phyloP scores from a whole-genome alignment of 2,329 filamentous ascomycete genomes.

The Pyrenophora tritici-repentis region DNA sequence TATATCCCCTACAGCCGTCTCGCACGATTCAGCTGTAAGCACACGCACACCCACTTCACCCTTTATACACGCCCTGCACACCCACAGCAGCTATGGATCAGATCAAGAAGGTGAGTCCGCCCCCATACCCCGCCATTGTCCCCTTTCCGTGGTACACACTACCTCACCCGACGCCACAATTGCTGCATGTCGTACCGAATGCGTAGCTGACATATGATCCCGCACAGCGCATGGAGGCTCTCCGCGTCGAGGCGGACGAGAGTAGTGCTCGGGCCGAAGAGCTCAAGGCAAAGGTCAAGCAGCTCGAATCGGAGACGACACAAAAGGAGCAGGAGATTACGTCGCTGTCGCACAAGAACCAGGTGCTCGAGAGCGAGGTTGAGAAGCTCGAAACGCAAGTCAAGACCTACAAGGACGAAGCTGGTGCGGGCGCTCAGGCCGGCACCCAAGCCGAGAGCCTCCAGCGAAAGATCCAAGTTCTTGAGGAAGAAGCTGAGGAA shows the following conservation, averaged over 20 bases:
- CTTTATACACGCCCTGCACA: constrained; percentile 6
- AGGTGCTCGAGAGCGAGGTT: constrained; percentile 83
- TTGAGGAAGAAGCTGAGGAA: constrained; percentile 97
- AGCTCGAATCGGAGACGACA: constrained; percentile 90
- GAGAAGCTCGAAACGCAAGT: constrained; percentile 87
- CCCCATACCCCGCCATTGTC: constrained; percentile 43
- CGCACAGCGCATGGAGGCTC: constrained; percentile 85
- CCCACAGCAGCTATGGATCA: constrained; percentile 68
- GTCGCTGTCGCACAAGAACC: constrained; percentile 94
- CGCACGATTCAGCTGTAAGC: constrained; percentile 6
- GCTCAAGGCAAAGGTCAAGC: constrained; percentile 83
- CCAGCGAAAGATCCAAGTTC: constrained; percentile 87
- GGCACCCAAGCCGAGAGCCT: constrained; percentile 90
- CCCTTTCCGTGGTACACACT: constrained; percentile 24
- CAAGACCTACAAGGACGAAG: constrained; percentile 85
- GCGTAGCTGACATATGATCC: constrained; percentile 27
- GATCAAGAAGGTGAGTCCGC: constrained; percentile 80
- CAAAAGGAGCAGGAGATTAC: constrained; percentile 98
- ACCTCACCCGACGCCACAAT: constrained; percentile 8
- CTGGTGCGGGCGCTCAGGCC: constrained; percentile 79
- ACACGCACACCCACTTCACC: constrained; percentile 7
- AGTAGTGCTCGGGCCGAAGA: constrained; percentile 82
- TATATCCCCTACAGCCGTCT: constrained; percentile 11
- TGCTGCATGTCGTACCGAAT: constrained; percentile 6
- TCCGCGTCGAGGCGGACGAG: constrained; percentile 93